Percentiles rank a stretch among this genome's conserved stretches.
These are phyloP conservation scores for Hypoxylon crocopeplum DNA, from an alignment of 495 filamentous ascomycete genomes.

Conservation along the genomic window DNA sequence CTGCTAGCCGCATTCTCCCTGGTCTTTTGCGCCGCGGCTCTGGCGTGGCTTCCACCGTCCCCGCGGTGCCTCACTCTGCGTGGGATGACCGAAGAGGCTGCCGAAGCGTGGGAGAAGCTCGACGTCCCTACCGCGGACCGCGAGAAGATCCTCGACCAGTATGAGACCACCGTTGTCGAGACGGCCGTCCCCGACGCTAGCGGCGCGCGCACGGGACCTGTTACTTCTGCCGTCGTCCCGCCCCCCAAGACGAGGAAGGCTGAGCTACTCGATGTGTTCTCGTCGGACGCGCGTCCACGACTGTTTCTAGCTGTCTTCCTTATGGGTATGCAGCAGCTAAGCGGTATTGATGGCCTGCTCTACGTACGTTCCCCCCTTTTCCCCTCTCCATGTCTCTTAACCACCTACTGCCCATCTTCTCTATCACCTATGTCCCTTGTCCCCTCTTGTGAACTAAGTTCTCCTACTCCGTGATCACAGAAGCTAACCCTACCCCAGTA, in stretches of 20 bases:
- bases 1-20: conserved; percentile 53
- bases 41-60: conserved; percentile 48
- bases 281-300: conserved; percentile 24
- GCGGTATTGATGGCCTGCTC: conserved; percentile 60
- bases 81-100: conserved; percentile 38
- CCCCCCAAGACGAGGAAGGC: conserved; percentile 18
- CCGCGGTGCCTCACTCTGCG: conserved; percentile 52
- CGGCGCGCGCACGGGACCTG: background rate
- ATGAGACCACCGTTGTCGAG: conserved; percentile 15
- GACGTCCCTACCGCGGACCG: conserved; percentile 35
- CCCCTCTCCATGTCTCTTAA: too few species aligned
- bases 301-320: conserved; percentile 43
- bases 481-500: too few species aligned
- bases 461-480: too few species aligned
- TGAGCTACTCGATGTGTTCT: conserved; percentile 33
- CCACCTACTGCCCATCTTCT: too few species aligned
- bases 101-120: conserved; percentile 30
- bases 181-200: conserved; percentile 15
- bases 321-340: conserved; percentile 58
- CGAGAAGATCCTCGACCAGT: conserved; percentile 38
- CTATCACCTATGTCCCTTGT: too few species aligned
- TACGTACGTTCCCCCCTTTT: conserved; percentile 49
- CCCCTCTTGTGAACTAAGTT: too few species aligned
- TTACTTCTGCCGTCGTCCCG: background rate
- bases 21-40: conserved; percentile 43